These are phyloP conservation scores for Zarea fungicola DNA, from an alignment of 2,329 filamentous ascomycete genomes.

Conservation along the genomic window DNA sequence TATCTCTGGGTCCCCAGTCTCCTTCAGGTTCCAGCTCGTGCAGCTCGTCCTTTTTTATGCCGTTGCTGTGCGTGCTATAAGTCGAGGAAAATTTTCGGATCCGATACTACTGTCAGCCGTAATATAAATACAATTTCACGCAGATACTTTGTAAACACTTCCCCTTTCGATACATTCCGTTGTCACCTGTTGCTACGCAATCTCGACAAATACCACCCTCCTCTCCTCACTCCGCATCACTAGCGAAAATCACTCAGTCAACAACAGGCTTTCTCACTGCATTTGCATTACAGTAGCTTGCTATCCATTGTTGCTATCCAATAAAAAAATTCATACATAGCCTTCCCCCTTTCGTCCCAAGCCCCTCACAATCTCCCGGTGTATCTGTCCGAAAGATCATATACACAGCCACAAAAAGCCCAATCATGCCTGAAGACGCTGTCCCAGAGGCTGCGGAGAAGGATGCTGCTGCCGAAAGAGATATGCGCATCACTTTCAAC, in stretches of 20 bases:
- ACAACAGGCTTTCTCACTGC: background rate
- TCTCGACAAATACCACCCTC: background rate
- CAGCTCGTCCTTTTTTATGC: conserved; percentile 4
- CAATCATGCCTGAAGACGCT: conserved; percentile 17
- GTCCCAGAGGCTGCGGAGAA: conserved; percentile 18
- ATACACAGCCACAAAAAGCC: background rate
- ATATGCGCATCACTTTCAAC: conserved; percentile 22
- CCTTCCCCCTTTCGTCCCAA: background rate
- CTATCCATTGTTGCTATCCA: background rate
- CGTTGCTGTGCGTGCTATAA: conserved; percentile 5
- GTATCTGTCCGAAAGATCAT: conserved; percentile 1
- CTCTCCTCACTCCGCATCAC: background rate
- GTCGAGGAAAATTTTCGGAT: background rate
- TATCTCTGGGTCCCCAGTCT: background rate
- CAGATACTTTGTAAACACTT: conserved; percentile 2
- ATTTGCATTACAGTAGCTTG: conserved; percentile 6
- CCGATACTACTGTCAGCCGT: background rate
- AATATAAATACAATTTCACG: conserved; percentile 12
- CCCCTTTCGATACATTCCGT: background rate
- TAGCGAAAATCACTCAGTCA: background rate
- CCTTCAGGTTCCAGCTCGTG: background rate
- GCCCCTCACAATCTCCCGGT: background rate
- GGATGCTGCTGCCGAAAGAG: conserved; percentile 18
- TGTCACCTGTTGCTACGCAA: background rate
- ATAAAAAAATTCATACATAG: background rate